Evolutionary conservation across 495 filamentous ascomycete species (phyloP), one percentile per base, ranked within the genome.

Genomic region (Elaphomyces granulatus): DNA sequence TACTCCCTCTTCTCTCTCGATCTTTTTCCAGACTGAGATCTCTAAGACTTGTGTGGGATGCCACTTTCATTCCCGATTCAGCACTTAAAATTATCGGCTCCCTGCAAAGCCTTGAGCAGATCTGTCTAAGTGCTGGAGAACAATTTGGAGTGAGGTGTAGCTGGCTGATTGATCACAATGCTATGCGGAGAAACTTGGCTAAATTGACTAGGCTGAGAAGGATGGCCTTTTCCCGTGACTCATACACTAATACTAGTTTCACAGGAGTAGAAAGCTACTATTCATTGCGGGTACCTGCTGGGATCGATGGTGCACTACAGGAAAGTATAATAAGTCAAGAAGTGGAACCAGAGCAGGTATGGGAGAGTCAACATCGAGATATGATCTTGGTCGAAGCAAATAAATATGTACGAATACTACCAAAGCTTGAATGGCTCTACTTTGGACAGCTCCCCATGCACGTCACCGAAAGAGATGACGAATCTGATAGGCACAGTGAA

Each of bases 81-180:
- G 16, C 45, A 1, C 4, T 45, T n/a, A 15, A 33, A 20, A 18
- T 20, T 7, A 46, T 47, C 21, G 10, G 19, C 15, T n/a, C 18
- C 10, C 10, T 45, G 8, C n/a, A 6, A 8, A 45, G 20, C 2
- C 20, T 49, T 6, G 3, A 40, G 15, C 39, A 50, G 32, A 37
- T 50, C 8, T 37, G 37, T 31, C 15, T 50, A 2, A 40, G 39
- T 33, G 39, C 33, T 14, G 46, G 38, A 2, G 2, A 10, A n/a
- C 30, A 38, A 26, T 17, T 12, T 12, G 23, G 38, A 15, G 32
- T 23, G 39, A n/a, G 12, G 3, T 1, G 35, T 15, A 32, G 32
- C n/a, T 49, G 38, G 46, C 16, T 46, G 12, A 45, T 49, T 14
- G 31, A 49, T 40, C 39, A 46, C 31, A 4, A 20, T 10, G 3